Conservation (phyloP, 1,284 basidiomycete genomes). For the Austroboletus niveus region DNA sequence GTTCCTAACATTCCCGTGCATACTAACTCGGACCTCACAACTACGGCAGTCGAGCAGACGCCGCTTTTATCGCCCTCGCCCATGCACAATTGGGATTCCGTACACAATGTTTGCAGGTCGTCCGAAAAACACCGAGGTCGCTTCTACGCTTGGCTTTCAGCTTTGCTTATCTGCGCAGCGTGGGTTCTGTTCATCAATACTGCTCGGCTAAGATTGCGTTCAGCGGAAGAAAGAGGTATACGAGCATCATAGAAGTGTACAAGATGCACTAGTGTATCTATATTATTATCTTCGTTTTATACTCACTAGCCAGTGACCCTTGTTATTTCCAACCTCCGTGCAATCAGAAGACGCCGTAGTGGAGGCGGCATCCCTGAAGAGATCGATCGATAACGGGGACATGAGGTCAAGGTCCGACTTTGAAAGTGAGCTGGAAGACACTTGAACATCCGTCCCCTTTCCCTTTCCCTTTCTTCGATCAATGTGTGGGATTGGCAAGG, state of each 20-base stretch:
- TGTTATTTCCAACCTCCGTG: slow-evolving; percentile 32
- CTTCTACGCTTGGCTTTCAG: slow-evolving; percentile 46
- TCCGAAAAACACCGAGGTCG: slow-evolving; percentile 49
- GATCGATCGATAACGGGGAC: slow-evolving; percentile 25
- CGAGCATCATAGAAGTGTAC: background rate
- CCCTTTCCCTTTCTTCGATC: slow-evolving; percentile 17
- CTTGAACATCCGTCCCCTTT: slow-evolving; percentile 5
- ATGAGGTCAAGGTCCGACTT: slow-evolving; percentile 10
- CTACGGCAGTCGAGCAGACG: slow-evolving; percentile 7
- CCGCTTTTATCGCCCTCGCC: slow-evolving; percentile 11
- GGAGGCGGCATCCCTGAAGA: slow-evolving; percentile 26
- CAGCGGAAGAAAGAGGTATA: slow-evolving; percentile 36
- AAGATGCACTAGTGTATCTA: background rate
- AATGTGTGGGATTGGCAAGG: slow-evolving; percentile 16
- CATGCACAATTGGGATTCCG: slow-evolving; percentile 7
- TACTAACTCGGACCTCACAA: background rate
- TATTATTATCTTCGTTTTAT: slow-evolving; percentile 20
- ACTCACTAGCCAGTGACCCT: slow-evolving; percentile 33
- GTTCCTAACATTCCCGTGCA: background rate
- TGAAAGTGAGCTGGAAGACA: slow-evolving; percentile 3
- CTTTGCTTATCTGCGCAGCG: slow-evolving; percentile 47
- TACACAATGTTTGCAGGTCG: slow-evolving; percentile 27
- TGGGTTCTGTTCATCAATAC: slow-evolving; percentile 70
- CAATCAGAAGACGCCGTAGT: slow-evolving; percentile 33
- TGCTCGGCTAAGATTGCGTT: slow-evolving; percentile 56